phyloP scores from a whole-genome alignment of 2,329 filamentous ascomycete species.

The Aspergillus neoniger region DNA sequence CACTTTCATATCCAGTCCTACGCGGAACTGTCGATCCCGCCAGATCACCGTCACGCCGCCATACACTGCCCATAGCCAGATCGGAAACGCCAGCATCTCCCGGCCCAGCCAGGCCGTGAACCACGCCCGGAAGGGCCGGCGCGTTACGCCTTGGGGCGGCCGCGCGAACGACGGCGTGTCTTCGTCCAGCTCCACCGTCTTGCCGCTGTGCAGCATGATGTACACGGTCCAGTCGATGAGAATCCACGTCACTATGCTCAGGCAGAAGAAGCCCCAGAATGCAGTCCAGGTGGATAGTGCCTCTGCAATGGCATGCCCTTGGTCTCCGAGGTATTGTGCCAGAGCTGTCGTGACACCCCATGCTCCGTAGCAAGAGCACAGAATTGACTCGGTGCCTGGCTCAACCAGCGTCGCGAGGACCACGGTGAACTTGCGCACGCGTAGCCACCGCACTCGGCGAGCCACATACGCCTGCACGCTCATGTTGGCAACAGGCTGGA shows the following conservation, averaged over 20 bases:
- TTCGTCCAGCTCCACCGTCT: conserved; percentile 69
- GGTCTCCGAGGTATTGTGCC: conserved; percentile 58
- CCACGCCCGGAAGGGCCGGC: conserved; percentile 69
- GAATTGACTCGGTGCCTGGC: conserved; percentile 83
- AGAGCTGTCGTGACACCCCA: conserved; percentile 73
- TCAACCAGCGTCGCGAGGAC: conserved; percentile 86
- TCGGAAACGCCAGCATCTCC: conserved; percentile 78
- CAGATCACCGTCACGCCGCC: conserved; percentile 86
- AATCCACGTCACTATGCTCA: conserved; percentile 71
- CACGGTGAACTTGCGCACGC: conserved; percentile 93
- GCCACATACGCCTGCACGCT: conserved; percentile 74
- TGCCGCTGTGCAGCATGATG: conserved; percentile 70
- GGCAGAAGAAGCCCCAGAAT: conserved; percentile 66
- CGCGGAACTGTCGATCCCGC: conserved; percentile 79
- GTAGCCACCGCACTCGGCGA: conserved; percentile 82
- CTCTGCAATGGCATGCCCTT: conserved; percentile 42
- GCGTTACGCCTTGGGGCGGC: conserved; percentile 47
- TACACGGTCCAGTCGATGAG: conserved; percentile 73
- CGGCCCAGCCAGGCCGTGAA: conserved; percentile 79
- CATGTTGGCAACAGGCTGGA: conserved; percentile 87
- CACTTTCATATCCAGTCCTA: conserved; percentile 82
- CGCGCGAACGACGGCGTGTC: conserved; percentile 74
- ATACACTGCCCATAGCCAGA: conserved; percentile 88
- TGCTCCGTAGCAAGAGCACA: conserved; percentile 79
- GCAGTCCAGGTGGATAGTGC: conserved; percentile 67